Evolutionary conservation across 2,329 filamentous ascomycete species (phyloP).

Genomic region (Fusarium circinatum): DNA sequence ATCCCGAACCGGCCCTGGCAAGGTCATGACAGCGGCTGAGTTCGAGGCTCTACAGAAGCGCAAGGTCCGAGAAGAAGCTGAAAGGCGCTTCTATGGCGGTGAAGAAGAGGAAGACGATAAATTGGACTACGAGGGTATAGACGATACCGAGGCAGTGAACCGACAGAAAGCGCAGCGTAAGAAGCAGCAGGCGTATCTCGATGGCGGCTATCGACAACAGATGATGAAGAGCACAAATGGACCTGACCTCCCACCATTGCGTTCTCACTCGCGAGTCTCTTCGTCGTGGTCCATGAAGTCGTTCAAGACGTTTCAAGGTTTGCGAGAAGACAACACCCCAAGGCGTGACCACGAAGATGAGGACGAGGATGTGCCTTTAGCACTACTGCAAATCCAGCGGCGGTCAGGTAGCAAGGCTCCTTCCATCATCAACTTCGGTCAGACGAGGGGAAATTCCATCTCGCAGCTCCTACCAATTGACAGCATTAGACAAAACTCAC

Average conservation of each 20-base stretch:
- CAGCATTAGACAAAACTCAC: neutral
- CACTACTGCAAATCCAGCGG: neutral
- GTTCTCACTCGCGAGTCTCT: neutral
- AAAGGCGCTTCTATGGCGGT: neutral
- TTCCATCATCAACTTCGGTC: neutral
- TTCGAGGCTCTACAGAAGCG: slow-evolving; percentile 9
- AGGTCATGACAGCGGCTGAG: slow-evolving; percentile 23
- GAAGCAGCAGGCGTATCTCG: slow-evolving; percentile 20
- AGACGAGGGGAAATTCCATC: neutral
- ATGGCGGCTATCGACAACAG: slow-evolving; percentile 13
- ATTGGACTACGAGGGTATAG: slow-evolving; percentile 8
- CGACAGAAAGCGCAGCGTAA: slow-evolving; percentile 3
- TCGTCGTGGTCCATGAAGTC: slow-evolving; percentile 15
- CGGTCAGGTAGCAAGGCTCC: neutral
- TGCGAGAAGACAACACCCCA: neutral
- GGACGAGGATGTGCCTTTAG: slow-evolving; percentile 18
- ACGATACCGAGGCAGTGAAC: slow-evolving; percentile 2
- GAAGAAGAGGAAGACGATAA: slow-evolving; percentile 23
- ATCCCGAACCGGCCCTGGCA: neutral
- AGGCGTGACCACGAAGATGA: neutral
- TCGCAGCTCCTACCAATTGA: neutral
- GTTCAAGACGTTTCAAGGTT: neutral
- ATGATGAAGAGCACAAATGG: slow-evolving; percentile 31
- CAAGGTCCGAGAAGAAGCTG: slow-evolving; percentile 1
- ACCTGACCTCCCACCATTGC: neutral